Base-by-base conservation (phyloP, 1,284 basidiomycete genomes). In the Sanghuangporus sanghuang region DNA sequence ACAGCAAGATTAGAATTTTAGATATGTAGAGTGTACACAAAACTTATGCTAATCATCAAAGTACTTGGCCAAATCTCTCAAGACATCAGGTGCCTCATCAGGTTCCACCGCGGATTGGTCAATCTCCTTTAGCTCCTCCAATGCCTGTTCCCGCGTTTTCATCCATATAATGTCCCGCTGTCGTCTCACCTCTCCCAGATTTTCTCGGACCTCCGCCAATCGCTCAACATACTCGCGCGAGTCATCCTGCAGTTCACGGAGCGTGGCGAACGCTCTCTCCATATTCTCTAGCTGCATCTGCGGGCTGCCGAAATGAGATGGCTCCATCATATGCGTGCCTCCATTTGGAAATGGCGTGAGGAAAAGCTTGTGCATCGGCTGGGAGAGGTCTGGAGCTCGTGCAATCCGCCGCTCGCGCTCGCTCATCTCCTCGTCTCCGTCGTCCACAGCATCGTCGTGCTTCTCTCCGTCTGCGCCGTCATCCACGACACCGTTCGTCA, bases 141-240 rank as follows among this genome's bases (percentile, higher is more conserved):
- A 75, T 6, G 89, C 89, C 64, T 83, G 81, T 72, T 85, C 82
- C 62, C 91, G 82, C 59, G 91, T 85, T 72, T 86, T 73, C 65
- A 84, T 81, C 91, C 91, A 93, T 21, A 92, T 79, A 6, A 80
- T 78, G 71, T 87, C 80, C 64, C 90, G 78, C 71, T 92, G 88
- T 4, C 81, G 81, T 59, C 85, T 77, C 50, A 86, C 80, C 67
- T 88, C 85, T 2, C 91, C 91, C 59, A 92, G 72, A 0, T 83
- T 83, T 68, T 93, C 90, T 58, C 91, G 75, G 61, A 93, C 90
- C 72, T 93, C 90, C 68, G 89, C 84, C 62, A 93, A 72, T 32
- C 90, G 81, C 69, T 92, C 91, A 3, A 86, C 84, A 71, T 92
- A 93, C 72, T 93, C 90, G 55, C 90, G 79, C 3, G 86, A 87